Conservation (phyloP, 1,284 basidiomycete genomes). For the Cryptococcus sp. region DNA sequence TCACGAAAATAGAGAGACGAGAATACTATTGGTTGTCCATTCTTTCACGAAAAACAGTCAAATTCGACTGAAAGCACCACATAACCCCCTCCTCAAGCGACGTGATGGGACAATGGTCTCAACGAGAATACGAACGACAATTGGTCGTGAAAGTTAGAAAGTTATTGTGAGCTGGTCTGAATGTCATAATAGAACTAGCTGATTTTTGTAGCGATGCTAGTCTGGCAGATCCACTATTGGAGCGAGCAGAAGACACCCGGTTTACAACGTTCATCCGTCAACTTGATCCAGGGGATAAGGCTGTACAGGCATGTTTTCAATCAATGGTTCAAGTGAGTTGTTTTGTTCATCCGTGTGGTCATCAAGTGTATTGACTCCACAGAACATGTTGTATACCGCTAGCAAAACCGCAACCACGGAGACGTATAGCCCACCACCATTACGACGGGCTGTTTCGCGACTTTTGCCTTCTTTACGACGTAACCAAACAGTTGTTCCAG, state of each 20-base stretch:
- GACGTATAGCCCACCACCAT: not conserved
- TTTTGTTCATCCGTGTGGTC: too few relatives aligned
- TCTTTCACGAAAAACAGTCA: not conserved
- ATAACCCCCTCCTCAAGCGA: not conserved
- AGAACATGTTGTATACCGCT: not conserved
- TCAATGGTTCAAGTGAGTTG: constrained; percentile 12
- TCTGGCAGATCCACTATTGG: not conserved
- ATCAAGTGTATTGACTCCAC: not conserved
- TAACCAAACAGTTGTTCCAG: not conserved
- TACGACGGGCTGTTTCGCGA: not conserved
- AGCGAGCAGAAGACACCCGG: constrained; percentile 4
- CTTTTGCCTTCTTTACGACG: not conserved
- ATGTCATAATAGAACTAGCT: too few relatives aligned
- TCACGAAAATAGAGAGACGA: not conserved
- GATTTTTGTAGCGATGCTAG: not conserved
- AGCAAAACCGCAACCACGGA: not conserved
- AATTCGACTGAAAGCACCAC: not conserved
- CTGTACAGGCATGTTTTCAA: constrained; percentile 12
- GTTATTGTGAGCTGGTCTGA: constrained; percentile 18
- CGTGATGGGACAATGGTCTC: constrained; percentile 25
- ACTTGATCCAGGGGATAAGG: constrained; percentile 12
- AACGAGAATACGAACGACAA: constrained; percentile 18
- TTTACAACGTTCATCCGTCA: constrained; percentile 12
- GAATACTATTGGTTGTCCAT: not conserved
- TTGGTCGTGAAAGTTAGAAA: constrained; percentile 14